phyloP scores from a whole-genome alignment of 73 alveolate genomes.

The Paramecium caudatum region DNA sequence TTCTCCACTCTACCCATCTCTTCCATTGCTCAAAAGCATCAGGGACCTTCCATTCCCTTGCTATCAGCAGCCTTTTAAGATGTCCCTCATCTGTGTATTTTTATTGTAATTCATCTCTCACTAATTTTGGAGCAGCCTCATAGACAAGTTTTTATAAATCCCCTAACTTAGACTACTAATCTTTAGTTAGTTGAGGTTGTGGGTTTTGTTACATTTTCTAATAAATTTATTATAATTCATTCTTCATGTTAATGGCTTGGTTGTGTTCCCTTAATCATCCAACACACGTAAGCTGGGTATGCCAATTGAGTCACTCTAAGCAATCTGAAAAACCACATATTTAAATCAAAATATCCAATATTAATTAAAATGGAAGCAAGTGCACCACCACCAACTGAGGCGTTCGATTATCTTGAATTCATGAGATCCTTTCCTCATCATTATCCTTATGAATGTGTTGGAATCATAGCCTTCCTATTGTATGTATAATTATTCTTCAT shows the following conservation, averaged over 20 bases:
- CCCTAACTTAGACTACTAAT: neutral
- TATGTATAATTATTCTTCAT: neutral
- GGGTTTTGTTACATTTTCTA: too few species aligned
- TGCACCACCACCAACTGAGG: neutral
- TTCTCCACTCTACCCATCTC: constrained; percentile 67
- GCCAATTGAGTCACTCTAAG: constrained; percentile 5
- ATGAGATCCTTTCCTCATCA: neutral
- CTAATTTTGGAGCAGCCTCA: neutral
- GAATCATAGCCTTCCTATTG: neutral
- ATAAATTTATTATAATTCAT: too few species aligned
- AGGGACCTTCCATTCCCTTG: constrained; percentile 43
- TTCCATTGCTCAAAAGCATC: neutral
- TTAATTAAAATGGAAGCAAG: neutral
- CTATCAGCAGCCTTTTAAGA: constrained; percentile 6
- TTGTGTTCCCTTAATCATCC: constrained; percentile 59
- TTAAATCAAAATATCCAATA: neutral
- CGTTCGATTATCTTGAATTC: neutral
- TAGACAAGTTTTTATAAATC: neutral
- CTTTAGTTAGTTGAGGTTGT: neutral
- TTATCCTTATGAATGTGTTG: constrained; percentile 41
- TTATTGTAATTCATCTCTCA: neutral
- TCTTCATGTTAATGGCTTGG: constrained; percentile 38
- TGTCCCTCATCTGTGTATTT: constrained; percentile 14
- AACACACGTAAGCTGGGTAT: constrained; percentile 42
- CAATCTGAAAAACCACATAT: constrained; percentile 50